Conservation (phyloP, 108 stramenopile genomes). For the Craspedostauros australis region DNA sequence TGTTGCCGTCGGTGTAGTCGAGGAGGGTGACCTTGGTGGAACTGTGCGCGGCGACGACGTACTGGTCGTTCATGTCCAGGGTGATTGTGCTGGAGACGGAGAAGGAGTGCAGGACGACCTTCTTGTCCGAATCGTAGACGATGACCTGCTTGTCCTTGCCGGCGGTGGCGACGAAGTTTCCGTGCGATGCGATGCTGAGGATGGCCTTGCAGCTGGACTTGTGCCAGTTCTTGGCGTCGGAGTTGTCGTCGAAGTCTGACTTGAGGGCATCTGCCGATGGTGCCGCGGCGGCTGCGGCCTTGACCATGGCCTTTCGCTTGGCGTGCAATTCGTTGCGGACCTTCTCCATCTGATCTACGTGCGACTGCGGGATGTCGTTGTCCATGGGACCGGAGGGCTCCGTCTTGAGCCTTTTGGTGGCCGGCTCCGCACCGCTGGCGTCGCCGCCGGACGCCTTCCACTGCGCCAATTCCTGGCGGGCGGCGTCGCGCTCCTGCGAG, state of each 20-base stretch:
- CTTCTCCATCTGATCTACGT: constrained; percentile 37
- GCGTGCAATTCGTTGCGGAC: constrained; percentile 47
- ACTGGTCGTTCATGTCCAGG: constrained; percentile 18
- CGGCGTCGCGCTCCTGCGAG: constrained; percentile 81
- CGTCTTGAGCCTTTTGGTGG: constrained; percentile 12
- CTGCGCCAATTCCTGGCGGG: constrained; percentile 42
- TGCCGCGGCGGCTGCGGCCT: constrained; percentile 19
- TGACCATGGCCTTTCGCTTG: constrained; percentile 38
- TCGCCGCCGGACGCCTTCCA: constrained; percentile 27
- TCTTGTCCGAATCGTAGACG: constrained; percentile 44
- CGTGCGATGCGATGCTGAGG: constrained; percentile 7
- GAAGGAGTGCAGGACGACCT: constrained; percentile 41
- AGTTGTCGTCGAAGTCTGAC: constrained; percentile 41
- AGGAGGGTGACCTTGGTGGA: constrained; percentile 6
- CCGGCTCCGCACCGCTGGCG: constrained; percentile 3
- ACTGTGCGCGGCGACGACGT: constrained; percentile 18
- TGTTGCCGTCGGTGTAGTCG: neutral
- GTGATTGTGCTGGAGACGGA: constrained; percentile 5
- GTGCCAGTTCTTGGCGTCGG: constrained; percentile 40
- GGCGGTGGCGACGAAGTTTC: constrained; percentile 40
- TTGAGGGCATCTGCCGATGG: no score
- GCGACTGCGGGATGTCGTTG: constrained; percentile 39
- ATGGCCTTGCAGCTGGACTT: constrained; percentile 52
- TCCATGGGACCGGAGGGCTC: constrained; percentile 10
- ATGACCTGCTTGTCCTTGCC: constrained; percentile 69